Percentiles rank a stretch among this genome's conserved stretches.
phyloP scores from a whole-genome alignment of 2,329 filamentous ascomycete genomes.

The Exutisphaerella laricina region DNA sequence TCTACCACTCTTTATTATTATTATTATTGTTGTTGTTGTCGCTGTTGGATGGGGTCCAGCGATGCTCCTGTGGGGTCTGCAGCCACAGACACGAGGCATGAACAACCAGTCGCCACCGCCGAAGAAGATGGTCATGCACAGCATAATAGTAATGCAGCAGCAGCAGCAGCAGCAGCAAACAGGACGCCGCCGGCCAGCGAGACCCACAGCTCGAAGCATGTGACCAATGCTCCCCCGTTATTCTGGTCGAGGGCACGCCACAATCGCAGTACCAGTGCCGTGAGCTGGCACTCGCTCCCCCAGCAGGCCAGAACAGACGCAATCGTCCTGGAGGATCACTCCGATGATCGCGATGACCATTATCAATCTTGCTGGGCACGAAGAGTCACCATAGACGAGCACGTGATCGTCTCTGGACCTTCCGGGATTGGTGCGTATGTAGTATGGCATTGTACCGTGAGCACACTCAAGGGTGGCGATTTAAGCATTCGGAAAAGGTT shows the following conservation, averaged over 20 bases:
- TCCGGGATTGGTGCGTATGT: slow-evolving; percentile 77
- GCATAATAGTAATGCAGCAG: background rate
- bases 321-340: slow-evolving; percentile 61
- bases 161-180: slow-evolving; percentile 1
- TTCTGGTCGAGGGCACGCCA: slow-evolving; percentile 40
- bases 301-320: slow-evolving; percentile 32
- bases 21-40: background rate
- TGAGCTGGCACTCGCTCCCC: slow-evolving; percentile 34
- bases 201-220: slow-evolving; percentile 9
- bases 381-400: slow-evolving; percentile 56
- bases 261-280: slow-evolving; percentile 36
- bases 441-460: slow-evolving; percentile 85
- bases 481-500: slow-evolving; percentile 47
- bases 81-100: background rate
- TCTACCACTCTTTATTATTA: background rate
- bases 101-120: background rate
- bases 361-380: slow-evolving; percentile 58
- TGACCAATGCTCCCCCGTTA: slow-evolving; percentile 38
- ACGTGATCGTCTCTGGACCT: slow-evolving; percentile 55
- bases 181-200: slow-evolving; percentile 7
- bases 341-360: slow-evolving; percentile 52
- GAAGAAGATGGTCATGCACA: background rate
- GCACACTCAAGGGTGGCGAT: slow-evolving; percentile 63
- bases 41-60: background rate
- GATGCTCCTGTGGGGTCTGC: background rate